Evolutionary conservation across 257 asterid genomes (phyloP), one percentile per base, ranked within the genome.

Genomic region (Solanum pimpinellifolium): DNA sequence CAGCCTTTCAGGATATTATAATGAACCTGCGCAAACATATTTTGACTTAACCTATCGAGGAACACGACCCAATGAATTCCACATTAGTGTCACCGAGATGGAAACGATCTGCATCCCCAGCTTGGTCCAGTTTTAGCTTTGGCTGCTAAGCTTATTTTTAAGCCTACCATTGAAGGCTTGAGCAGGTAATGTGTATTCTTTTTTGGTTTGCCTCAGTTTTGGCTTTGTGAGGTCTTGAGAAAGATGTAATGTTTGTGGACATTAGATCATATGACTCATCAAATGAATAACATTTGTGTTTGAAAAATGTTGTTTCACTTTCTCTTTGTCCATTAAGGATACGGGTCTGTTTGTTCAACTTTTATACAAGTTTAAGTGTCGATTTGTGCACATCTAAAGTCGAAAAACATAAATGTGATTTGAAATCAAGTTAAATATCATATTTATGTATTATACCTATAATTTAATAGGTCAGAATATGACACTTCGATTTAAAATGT

Each of bases 1-100:
- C 93, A 90, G 47, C 98, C 94, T 33, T 92, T 91, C 86, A 94
- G 96, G 94, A 93, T 95, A 92, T 89, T 89, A 91, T 85, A 81
- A 49, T 81, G 85, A 49, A 81, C 13, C 69, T 23, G 11, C 27
- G 18, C 7, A 41, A 16, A 29, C 85, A 31, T 18, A 81, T 81
- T 81, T 81, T 49, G 46, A 81, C 69, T 49, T 81, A 1, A 81
- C 85, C 69, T 16, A 18, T 49, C 1, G 13, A 31, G 46, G 23
- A 29, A 31, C 69, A 10, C 85, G 29, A 20, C 20, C 6, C 46
- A 2, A 78, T 23, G n/a, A 77, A 46, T 77, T 77, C 62, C 60
- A 77, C 83, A n/a, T 4, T 12, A 78, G 83, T 8, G 39, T 77
- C 65, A 44, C 39, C 1, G 44, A 80, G 85, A 49, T 81, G 85